Evolutionary conservation across 176 grass and related monocot genomes (phyloP), one percentile per base, ranked within the genome.

Genomic region (Microstegium vimineum): DNA sequence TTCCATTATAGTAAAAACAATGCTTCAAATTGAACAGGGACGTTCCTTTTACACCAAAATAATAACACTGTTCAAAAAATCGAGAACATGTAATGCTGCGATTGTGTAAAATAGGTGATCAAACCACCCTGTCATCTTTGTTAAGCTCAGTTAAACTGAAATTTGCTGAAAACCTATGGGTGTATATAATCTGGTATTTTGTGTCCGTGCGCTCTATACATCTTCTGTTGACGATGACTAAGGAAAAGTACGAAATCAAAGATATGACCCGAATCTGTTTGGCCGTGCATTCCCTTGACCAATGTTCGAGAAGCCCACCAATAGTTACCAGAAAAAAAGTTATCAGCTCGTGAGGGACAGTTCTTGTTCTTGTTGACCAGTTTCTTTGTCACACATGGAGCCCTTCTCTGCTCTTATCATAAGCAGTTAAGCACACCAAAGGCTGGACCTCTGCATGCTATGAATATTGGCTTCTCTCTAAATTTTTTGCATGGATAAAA

Each of bases 401-500:
- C 13, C 18, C 43, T 46, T 10, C 12, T 64, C 36, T 5, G 9
- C 43, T 51, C 45, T 80, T 6, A 13, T 15, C 8, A 23, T 62
- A 28, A 62, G 27, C 16, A 75, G 52, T 54, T 54, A 54, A 17
- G 14, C 33, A 73, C 56, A 65, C 23, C 15, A 15, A 56, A 69
- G n/a, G n/a, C 14, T 10, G 20, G 56, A 65, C 31, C 40, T 31
- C 62, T 33, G 38, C 25, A 16, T 27, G 4, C 37, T 28, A 75
- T 23, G 46, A 75, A 57, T 43, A 23, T 68, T 47, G 54, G 66
- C 57, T 63, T 17, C 16, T 66, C 22, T 67, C 30, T 74, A 46
- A 88, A 69, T 80, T 62, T 68, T 38, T 32, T 66, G n/a, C 22
- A 64, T 42, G 34, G 57, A 34, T 37, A 51, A 35, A 78, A 65